These are phyloP conservation scores for Fusarium multiceps DNA, from an alignment of 2,329 filamentous ascomycete genomes.

Conservation along the genomic window DNA sequence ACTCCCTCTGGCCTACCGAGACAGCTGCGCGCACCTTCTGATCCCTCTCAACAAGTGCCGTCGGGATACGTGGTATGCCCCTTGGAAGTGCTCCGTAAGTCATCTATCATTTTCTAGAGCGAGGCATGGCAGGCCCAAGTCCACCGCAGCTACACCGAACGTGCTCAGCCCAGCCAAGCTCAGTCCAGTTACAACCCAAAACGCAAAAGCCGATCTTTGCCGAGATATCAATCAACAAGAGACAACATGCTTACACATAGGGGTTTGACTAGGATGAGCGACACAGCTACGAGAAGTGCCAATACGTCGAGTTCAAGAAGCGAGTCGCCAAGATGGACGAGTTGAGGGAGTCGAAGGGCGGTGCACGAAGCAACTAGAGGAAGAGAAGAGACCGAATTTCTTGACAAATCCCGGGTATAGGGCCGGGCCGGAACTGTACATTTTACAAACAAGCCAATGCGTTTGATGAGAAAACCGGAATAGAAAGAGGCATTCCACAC, in stretches of 20 bases:
- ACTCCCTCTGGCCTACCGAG: conserved; percentile 90
- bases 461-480: conserved; percentile 44
- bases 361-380: conserved; percentile 83
- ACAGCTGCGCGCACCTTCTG: conserved; percentile 93
- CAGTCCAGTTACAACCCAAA: conserved; percentile 8
- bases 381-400: conserved; percentile 31
- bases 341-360: conserved; percentile 85
- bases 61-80: conserved; percentile 89
- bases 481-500: conserved; percentile 42
- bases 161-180: conserved; percentile 4
- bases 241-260: conserved; percentile 39
- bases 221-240: conserved; percentile 17
- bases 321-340: conserved; percentile 99
- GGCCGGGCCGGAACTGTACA: conserved; percentile 47
- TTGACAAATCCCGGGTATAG: conserved; percentile 17
- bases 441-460: conserved; percentile 45
- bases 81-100: conserved; percentile 97
- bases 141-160: conserved; percentile 16
- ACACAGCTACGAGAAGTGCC: conserved; percentile 99
- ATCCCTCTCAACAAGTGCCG: conserved; percentile 97
- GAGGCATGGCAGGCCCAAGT: not conserved
- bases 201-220: conserved; percentile 21
- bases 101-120: conserved; percentile 11
- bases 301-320: conserved; percentile 99
- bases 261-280: conserved; percentile 78